These are phyloP conservation scores for Claviceps digitariae DNA, from an alignment of 2,329 filamentous ascomycete genomes.

Conservation along the genomic window DNA sequence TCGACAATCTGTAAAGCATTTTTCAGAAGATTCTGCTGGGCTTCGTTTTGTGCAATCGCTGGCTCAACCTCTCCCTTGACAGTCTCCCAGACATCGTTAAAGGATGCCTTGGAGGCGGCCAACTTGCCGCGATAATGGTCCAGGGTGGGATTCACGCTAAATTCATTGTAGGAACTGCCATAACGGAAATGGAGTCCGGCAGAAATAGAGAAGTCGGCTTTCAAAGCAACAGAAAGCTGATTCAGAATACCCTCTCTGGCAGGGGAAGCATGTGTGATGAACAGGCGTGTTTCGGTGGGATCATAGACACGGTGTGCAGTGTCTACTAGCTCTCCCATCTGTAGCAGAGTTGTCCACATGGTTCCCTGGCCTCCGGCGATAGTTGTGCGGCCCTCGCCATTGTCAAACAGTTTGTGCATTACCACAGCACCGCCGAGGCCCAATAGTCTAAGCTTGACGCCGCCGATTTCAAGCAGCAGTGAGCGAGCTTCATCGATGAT, in stretches of 20 bases:
- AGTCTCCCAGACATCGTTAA: conserved; percentile 99
- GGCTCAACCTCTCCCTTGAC: conserved; percentile 93
- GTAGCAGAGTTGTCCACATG: conserved; percentile 97
- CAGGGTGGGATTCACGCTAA: conserved; percentile 94
- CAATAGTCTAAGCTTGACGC: conserved; percentile 87
- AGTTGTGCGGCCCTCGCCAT: conserved; percentile 92
- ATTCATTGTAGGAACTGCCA: conserved; percentile 98
- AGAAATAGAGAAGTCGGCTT: conserved; percentile 96
- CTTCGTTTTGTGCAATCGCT: conserved; percentile 84
- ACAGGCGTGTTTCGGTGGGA: conserved; percentile 90
- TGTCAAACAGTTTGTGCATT: conserved; percentile 99
- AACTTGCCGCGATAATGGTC: conserved; percentile 98
- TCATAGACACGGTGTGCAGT: conserved; percentile 98
- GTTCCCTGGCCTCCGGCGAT: conserved; percentile 97
- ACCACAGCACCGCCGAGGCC: conserved; percentile 93
- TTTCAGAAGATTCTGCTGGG: conserved; percentile 81
- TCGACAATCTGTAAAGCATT: conserved; percentile 89
- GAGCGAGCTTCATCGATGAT: conserved; percentile 98
- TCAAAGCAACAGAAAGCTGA: conserved; percentile 91
- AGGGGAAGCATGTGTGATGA: conserved; percentile 92
- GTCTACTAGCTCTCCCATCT: conserved; percentile 97
- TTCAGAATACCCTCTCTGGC: conserved; percentile 94
- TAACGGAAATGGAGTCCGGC: conserved; percentile 97
- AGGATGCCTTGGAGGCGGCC: conserved; percentile 92
- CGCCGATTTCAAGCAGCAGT: conserved; percentile 84